Conservation (phyloP, 2,329 filamentous ascomycete genomes). For the Epicoccum sorghinum region DNA sequence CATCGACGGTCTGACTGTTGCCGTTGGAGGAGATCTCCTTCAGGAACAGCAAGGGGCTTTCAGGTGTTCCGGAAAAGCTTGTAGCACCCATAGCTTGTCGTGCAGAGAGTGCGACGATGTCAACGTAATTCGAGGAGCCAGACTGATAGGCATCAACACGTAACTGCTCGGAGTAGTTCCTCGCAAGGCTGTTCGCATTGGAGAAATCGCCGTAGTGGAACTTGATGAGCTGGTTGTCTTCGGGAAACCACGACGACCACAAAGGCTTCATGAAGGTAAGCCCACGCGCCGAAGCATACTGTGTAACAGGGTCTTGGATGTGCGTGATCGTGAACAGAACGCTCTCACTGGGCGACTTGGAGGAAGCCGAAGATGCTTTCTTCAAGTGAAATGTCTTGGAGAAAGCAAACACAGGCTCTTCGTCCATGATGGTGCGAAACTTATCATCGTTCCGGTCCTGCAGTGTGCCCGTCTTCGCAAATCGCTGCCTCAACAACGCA, state of each 20-base stretch:
- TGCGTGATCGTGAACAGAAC: slow-evolving; percentile 78
- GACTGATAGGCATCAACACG: slow-evolving; percentile 74
- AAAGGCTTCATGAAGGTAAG: slow-evolving; percentile 78
- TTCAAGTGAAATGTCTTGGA: slow-evolving; percentile 46
- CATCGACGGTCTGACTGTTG: slow-evolving; percentile 84
- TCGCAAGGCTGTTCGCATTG: slow-evolving; percentile 66
- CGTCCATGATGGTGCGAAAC: slow-evolving; percentile 74
- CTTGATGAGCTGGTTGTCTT: slow-evolving; percentile 66
- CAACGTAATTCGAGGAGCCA: slow-evolving; percentile 75
- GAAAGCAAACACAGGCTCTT: slow-evolving; percentile 84
- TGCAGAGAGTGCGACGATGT: slow-evolving; percentile 78
- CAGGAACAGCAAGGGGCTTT: slow-evolving; percentile 76
- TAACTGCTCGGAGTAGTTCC: slow-evolving; percentile 75
- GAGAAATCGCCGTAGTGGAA: slow-evolving; percentile 80
- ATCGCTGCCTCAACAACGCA: slow-evolving; percentile 67
- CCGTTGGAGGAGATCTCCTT: slow-evolving; percentile 88
- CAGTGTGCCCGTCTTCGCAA: slow-evolving; percentile 70
- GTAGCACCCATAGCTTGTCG: slow-evolving; percentile 82
- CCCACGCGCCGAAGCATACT: slow-evolving; percentile 77
- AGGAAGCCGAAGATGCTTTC: slow-evolving; percentile 6
- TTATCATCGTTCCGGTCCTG: slow-evolving; percentile 69
- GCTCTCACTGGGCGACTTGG: slow-evolving; percentile 44
- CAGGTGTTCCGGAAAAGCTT: slow-evolving; percentile 72
- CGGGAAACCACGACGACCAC: slow-evolving; percentile 77
- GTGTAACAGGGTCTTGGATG: slow-evolving; percentile 78